A percentile compares a stretch with the other conserved stretches of the same genome.
These are phyloP conservation scores for Graphilbum fragrans DNA, from an alignment of 2,329 filamentous ascomycete species.

Conservation along the genomic window DNA sequence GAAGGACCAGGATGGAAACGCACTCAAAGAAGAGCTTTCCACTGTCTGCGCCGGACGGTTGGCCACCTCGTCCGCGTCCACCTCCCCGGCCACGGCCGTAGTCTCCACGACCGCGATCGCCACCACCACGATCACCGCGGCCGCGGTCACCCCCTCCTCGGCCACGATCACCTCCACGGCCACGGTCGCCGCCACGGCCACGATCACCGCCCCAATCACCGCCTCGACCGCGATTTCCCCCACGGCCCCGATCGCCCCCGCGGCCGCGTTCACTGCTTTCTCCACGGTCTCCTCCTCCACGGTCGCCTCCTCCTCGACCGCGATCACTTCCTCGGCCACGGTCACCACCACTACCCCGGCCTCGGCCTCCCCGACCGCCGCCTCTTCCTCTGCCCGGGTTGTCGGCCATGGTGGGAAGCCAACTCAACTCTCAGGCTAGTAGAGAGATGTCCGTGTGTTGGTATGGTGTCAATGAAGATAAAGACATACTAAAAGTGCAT, in stretches of 20 bases:
- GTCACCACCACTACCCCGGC: conserved; percentile 11
- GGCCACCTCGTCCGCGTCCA: not conserved
- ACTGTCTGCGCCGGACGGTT: no score
- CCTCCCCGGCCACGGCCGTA: not conserved
- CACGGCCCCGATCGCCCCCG: conserved; percentile 3
- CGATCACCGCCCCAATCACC: conserved; percentile 9
- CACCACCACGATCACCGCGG: not conserved
- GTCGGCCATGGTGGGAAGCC: no score
- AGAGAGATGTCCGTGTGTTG: no score
- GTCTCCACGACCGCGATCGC: not conserved
- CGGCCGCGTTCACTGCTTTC: conserved; percentile 8
- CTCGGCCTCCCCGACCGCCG: conserved; percentile 6
- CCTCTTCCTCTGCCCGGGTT: no score
- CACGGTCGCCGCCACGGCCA: conserved; percentile 8
- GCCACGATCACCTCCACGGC: conserved; percentile 14
- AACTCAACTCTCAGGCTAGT: no score
- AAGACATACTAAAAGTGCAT: no score
- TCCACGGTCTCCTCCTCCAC: conserved; percentile 7
- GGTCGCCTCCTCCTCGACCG: no score
- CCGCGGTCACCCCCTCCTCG: conserved; percentile 9
- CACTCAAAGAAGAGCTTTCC: no score
- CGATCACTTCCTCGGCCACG: no score
- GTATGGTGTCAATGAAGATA: no score
- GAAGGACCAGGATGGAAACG: no score
- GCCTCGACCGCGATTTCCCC: conserved; percentile 11